Percentiles rank a stretch among this genome's conserved stretches.
These are phyloP conservation scores for Pythium scleroteichum DNA, from an alignment of 352 stramenopile genomes.

Conservation along the genomic window DNA sequence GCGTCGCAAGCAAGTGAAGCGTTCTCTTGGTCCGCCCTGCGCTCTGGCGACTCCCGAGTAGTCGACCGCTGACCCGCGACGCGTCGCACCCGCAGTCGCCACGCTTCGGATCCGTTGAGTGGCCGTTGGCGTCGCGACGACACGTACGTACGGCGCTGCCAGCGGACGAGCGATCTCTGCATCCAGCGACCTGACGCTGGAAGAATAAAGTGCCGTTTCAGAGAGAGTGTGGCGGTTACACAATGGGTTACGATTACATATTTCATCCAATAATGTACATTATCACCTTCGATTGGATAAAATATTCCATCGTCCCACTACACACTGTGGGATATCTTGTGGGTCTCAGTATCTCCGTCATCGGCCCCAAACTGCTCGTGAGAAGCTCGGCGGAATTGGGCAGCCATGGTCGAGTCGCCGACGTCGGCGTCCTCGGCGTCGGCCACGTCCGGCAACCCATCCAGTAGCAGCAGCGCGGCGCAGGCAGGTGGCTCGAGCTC, in stretches of 20 bases:
- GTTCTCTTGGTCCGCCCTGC: too few relatives aligned
- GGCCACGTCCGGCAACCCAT: not conserved
- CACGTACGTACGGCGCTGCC: too few relatives aligned
- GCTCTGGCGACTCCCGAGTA: too few relatives aligned
- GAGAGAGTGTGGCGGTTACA: not conserved
- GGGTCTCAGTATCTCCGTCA: conserved; percentile 11
- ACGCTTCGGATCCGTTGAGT: too few relatives aligned
- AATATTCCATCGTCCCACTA: not conserved
- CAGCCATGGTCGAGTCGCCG: conserved; percentile 12
- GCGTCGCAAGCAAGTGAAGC: too few relatives aligned
- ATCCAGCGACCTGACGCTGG: not conserved
- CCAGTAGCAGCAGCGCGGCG: not conserved
- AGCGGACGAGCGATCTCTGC: not conserved
- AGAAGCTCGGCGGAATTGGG: too few relatives aligned
- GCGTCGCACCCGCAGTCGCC: too few relatives aligned
- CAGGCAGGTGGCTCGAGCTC: not conserved
- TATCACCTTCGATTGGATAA: conserved; percentile 9
- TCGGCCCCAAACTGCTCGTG: too few relatives aligned
- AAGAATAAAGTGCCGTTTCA: conserved; percentile 7
- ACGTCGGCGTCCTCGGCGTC: conserved; percentile 9
- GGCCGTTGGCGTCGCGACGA: too few relatives aligned
- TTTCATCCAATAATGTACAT: conserved; percentile 8
- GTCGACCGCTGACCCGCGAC: too few relatives aligned
- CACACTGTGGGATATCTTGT: conserved; percentile 2
- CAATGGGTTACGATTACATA: not conserved